These are phyloP conservation scores for Coprinopsis strossmayeri DNA, from an alignment of 768 basidiomycete species.

Conservation along the genomic window DNA sequence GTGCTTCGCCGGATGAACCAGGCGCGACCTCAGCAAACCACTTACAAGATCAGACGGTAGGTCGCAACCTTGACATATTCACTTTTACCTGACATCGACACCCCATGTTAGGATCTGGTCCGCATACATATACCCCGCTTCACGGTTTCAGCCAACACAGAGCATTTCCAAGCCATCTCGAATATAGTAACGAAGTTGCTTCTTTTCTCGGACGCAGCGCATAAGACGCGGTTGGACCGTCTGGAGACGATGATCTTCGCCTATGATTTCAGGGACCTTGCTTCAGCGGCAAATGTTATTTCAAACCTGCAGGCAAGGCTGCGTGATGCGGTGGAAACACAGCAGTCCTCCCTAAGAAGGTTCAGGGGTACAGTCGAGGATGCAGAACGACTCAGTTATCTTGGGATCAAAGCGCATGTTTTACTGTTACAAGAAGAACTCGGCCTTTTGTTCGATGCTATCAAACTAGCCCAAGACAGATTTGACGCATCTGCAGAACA, in stretches of 20 bases:
- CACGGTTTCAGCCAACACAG: slow-evolving; percentile 77
- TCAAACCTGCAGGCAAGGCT: slow-evolving; percentile 68
- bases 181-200: slow-evolving; percentile 82
- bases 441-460: slow-evolving; percentile 78
- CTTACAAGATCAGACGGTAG: slow-evolving; percentile 29
- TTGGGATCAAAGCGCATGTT: slow-evolving; percentile 68
- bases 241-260: slow-evolving; percentile 79
- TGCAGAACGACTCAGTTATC: slow-evolving; percentile 45
- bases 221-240: slow-evolving; percentile 70
- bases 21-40: slow-evolving; percentile 18
- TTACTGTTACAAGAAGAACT: slow-evolving; percentile 73
- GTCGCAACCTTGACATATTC: slow-evolving; percentile 4
- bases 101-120: slow-evolving; percentile 60
- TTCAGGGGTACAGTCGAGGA: slow-evolving; percentile 30
- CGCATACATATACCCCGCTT: slow-evolving; percentile 80
- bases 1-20: slow-evolving; percentile 30
- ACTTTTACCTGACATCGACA: background rate
- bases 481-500: slow-evolving; percentile 58
- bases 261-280: slow-evolving; percentile 80
- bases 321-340: slow-evolving; percentile 54
- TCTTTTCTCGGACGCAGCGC: slow-evolving; percentile 84
- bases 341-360: slow-evolving; percentile 29
- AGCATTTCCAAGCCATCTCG: slow-evolving; percentile 80
- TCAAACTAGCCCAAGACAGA: slow-evolving; percentile 77
- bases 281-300: slow-evolving; percentile 65